Percentiles rank a stretch among this genome's conserved stretches.
These are phyloP conservation scores for Ophiostoma australiae DNA, from an alignment of 2,329 filamentous ascomycete genomes.

Conservation along the genomic window DNA sequence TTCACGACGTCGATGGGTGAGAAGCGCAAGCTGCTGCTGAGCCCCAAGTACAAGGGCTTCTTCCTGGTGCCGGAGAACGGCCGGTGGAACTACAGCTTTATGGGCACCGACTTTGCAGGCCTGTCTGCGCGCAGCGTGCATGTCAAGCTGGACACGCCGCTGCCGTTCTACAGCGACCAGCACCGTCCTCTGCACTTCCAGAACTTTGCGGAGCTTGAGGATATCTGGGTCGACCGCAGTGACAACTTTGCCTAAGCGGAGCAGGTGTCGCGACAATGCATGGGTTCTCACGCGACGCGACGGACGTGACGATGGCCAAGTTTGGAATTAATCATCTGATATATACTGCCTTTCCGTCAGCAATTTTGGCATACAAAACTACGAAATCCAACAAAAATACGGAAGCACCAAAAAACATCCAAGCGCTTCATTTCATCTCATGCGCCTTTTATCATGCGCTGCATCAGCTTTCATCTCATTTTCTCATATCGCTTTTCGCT, in stretches of 20 bases:
- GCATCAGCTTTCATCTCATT: constrained; percentile 3
- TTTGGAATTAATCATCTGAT: not conserved
- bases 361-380: not conserved
- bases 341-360: not conserved
- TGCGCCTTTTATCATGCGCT: not conserved
- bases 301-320: not conserved
- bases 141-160: constrained; percentile 88
- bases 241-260: constrained; percentile 76
- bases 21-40: constrained; percentile 89
- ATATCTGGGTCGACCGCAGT: constrained; percentile 87
- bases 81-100: constrained; percentile 97
- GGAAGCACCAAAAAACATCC: not conserved
- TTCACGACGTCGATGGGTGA: constrained; percentile 90
- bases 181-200: constrained; percentile 94
- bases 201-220: constrained; percentile 94
- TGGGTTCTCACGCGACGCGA: constrained; percentile 4
- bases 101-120: constrained; percentile 81
- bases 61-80: constrained; percentile 90
- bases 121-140: constrained; percentile 88
- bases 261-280: not conserved
- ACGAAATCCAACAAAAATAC: not conserved
- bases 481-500: not conserved
- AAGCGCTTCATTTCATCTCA: not conserved
- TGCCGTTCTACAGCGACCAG: constrained; percentile 84
- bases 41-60: constrained; percentile 89